These are phyloP conservation scores for Obba rivulosa DNA, from an alignment of 768 basidiomycete genomes.

Conservation along the genomic window DNA sequence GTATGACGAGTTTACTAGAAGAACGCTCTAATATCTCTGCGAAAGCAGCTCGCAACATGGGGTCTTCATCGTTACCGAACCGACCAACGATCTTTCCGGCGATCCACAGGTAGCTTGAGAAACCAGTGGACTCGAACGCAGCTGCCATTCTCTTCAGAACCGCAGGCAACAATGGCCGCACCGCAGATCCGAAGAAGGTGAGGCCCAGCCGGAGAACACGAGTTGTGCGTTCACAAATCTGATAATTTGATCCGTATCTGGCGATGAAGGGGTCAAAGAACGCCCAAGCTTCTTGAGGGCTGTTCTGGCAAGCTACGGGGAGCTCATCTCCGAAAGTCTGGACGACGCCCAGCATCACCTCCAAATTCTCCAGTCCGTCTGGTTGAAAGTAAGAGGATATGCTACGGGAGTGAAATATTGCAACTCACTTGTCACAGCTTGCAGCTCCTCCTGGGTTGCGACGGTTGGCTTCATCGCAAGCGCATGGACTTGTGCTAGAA, in stretches of 20 bases:
- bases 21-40: slow-evolving; percentile 67
- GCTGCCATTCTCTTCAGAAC: slow-evolving; percentile 71
- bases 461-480: slow-evolving; percentile 47
- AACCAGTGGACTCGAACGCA: slow-evolving; percentile 75
- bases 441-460: slow-evolving; percentile 67
- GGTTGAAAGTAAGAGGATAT: not conserved
- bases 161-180: slow-evolving; percentile 62
- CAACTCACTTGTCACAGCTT: slow-evolving; percentile 59
- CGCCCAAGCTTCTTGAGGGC: slow-evolving; percentile 74
- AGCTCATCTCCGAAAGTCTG: slow-evolving; percentile 78
- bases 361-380: slow-evolving; percentile 90
- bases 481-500: slow-evolving; percentile 71
- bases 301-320: slow-evolving; percentile 73
- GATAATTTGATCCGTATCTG: slow-evolving; percentile 72
- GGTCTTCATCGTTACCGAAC: slow-evolving; percentile 65
- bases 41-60: slow-evolving; percentile 51
- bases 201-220: slow-evolving; percentile 82
- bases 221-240: slow-evolving; percentile 77
- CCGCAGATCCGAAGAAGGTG: slow-evolving; percentile 67
- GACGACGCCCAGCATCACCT: slow-evolving; percentile 85
- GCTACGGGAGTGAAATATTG: not conserved
- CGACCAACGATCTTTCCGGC: slow-evolving; percentile 77
- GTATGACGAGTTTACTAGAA: slow-evolving; percentile 60
- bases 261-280: slow-evolving; percentile 77
- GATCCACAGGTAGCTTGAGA: slow-evolving; percentile 91